Base-by-base conservation (phyloP, 2,329 filamentous ascomycete genomes). In the Pseudogymnoascus sp. region DNA sequence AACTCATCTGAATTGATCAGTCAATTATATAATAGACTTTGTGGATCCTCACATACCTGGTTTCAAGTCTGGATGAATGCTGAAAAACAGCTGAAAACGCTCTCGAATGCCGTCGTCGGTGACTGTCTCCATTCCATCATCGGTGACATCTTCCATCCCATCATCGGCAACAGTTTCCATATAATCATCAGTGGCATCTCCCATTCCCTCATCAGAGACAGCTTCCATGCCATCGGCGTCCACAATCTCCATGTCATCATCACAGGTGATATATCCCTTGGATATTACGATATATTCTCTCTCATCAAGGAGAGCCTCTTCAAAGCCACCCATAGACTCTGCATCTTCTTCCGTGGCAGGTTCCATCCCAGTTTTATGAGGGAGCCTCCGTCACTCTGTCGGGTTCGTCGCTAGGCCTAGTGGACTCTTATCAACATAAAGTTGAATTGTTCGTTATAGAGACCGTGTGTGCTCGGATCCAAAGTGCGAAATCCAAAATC, bases 101-200 rank as follows among this genome's bases (percentile, higher is more conserved):
- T 36, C 49, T 56, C 49, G 25, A 2, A 56, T 56, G 3, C 25
- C 25, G 7, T 56, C 49, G 9, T 56, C 49, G 16, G 49, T 56
- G 28, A 56, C 49, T 56, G 28, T 56, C 28, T 56, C 49, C 49
- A 56, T 56, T 8, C 23, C 49, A 18, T 53, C 46, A 9, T 53
- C 46, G n/a, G n/a, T 12, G n/a, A 1, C n/a, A 31, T 25, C 21
- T 5, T 53, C 46, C 25, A 31, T 53, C 14, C n/a, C n/a, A 31
- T 21, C 28, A 11, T 56, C n/a, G 28, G 49, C 16, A 31, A 34
- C 49, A 12, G 5, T 14, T 8, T 56, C 23, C 49, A 36, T 21
- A 5, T 16, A 16, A 56, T 36, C 28, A 11, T 18, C 16, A 8
- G n/a, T 3, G 28, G 1, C 25, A 31, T 12, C 5, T 56, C 28